These are phyloP conservation scores for Fusarium mundagurra DNA, from an alignment of 2,329 filamentous ascomycete genomes.

Conservation along the genomic window DNA sequence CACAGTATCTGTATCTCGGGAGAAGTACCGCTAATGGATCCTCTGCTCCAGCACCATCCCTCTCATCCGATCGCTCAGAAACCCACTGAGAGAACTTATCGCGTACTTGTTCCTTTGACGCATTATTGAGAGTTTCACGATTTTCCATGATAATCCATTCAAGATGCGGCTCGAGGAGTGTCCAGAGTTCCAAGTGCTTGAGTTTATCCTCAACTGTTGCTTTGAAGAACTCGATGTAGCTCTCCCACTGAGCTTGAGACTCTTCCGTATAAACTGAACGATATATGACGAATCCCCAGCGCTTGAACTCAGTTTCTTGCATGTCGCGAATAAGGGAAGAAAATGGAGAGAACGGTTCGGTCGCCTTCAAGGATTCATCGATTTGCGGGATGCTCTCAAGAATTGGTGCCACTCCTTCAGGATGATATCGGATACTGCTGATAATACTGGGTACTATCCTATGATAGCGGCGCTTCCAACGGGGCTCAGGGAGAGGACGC, in stretches of 20 bases:
- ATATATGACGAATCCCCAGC: slow-evolving; percentile 7
- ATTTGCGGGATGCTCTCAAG: slow-evolving; percentile 15
- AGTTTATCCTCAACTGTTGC: neutral
- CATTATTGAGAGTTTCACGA: neutral
- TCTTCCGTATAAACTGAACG: slow-evolving; percentile 3
- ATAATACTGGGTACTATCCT: neutral
- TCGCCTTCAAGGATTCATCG: neutral
- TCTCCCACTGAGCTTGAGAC: slow-evolving; percentile 9
- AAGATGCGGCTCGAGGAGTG: neutral
- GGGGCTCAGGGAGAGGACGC: neutral
- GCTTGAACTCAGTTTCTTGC: neutral
- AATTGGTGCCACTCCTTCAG: neutral
- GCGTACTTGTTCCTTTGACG: slow-evolving; percentile 2
- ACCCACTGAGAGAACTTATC: neutral
- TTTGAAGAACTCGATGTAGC: slow-evolving; percentile 24
- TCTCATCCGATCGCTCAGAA: neutral
- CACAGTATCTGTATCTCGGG: neutral
- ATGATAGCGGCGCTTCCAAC: neutral
- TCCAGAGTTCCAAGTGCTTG: neutral
- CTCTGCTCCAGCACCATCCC: neutral
- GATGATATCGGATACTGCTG: neutral
- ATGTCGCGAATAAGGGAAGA: neutral
- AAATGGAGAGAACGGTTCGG: neutral
- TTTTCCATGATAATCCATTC: slow-evolving; percentile 22
- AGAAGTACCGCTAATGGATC: neutral